Evolutionary conservation across 305 asterid species (phyloP).

Genomic region (Fraxinus paxiana): DNA sequence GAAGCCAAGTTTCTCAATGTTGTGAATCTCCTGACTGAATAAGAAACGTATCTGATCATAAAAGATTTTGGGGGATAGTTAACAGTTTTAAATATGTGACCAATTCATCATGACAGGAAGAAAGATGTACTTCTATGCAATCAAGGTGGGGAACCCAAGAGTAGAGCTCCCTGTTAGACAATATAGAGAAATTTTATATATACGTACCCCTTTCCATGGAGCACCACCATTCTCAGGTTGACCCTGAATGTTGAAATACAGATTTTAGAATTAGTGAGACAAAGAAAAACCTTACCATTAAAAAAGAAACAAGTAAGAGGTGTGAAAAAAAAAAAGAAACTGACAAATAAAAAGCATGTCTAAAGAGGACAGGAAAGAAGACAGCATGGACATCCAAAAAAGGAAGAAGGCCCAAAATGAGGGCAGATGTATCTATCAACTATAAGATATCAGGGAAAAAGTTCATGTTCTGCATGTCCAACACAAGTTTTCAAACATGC

Average conservation of each 20-base stretch:
- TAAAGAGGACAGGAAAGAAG: not conserved
- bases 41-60: not conserved
- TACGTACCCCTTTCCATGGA: slow-evolving; percentile 97
- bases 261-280: slow-evolving; percentile 11
- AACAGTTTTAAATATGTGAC: not conserved
- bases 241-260: slow-evolving; percentile 52
- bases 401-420: not conserved
- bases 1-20: not conserved
- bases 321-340: not conserved
- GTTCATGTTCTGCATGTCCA: not conserved
- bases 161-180: not conserved
- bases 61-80: not conserved
- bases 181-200: slow-evolving; percentile 13
- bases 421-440: not conserved
- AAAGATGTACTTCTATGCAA: not conserved
- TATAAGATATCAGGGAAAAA: not conserved
- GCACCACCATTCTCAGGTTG: slow-evolving; percentile 70
- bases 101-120: not conserved
- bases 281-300: slow-evolving; percentile 1
- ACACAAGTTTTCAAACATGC: not conserved
- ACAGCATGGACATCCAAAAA: not conserved
- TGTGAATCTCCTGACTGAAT: not conserved
- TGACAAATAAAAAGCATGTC: not conserved
- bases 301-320: slow-evolving; percentile 1
- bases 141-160: not conserved